Percentiles rank a stretch among this genome's conserved stretches.
Evolutionary conservation across 257 asterid species (phyloP).

Genomic region (Ilex aquifolium): DNA sequence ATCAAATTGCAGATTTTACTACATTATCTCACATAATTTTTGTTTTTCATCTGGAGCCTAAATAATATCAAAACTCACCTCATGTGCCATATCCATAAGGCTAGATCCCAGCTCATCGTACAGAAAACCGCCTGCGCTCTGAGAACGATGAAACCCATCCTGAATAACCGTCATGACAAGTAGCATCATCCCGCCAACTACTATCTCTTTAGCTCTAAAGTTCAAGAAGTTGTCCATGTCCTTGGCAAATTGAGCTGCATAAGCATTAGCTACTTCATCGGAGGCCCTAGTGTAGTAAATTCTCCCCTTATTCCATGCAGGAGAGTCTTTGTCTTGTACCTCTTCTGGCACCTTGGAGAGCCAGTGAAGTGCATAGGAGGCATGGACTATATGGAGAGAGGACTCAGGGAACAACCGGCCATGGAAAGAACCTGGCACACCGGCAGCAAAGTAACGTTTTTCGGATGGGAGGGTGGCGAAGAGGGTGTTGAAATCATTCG

Average conservation of each 20-base stretch:
- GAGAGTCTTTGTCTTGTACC: slow-evolving; percentile 6
- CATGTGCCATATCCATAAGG: background rate
- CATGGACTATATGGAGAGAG: slow-evolving; percentile 1
- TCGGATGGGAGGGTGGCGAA: slow-evolving; percentile 5
- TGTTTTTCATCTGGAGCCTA: background rate
- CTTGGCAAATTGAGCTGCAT: slow-evolving; percentile 10
- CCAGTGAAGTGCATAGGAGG: slow-evolving; percentile 22
- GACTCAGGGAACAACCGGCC: slow-evolving; percentile 10
- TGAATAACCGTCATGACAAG: too few species aligned
- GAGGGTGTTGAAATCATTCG: slow-evolving; percentile 21
- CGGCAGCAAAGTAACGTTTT: background rate
- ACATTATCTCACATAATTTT: too few species aligned
- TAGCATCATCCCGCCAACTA: slow-evolving; percentile 2
- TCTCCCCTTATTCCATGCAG: slow-evolving; percentile 13
- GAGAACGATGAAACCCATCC: too few species aligned
- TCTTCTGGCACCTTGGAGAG: slow-evolving; percentile 16
- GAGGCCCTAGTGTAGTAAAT: slow-evolving; percentile 6
- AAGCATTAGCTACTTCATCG: slow-evolving; percentile 9
- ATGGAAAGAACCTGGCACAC: slow-evolving; percentile 17
- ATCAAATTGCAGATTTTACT: too few species aligned
- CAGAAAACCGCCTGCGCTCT: too few species aligned
- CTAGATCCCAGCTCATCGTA: background rate
- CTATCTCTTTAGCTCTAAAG: slow-evolving; percentile 19
- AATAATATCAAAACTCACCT: background rate
- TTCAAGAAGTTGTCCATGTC: slow-evolving; percentile 11